Percentiles rank a stretch among this genome's conserved stretches.
These are phyloP conservation scores for Penicillium sp. DNA, from an alignment of 2,329 filamentous ascomycete genomes.

Conservation along the genomic window DNA sequence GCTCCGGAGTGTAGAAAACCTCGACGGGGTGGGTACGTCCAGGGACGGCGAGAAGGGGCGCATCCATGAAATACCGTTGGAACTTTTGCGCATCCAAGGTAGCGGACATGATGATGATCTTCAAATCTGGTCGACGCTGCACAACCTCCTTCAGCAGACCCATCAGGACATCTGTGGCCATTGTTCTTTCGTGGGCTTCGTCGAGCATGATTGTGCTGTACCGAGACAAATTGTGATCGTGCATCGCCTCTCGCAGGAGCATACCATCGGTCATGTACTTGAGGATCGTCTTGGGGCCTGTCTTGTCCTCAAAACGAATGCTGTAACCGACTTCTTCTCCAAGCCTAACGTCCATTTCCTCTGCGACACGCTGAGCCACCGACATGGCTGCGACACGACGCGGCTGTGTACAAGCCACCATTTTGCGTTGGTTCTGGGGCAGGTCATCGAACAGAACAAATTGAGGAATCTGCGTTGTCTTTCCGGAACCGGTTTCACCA, in stretches of 20 bases:
- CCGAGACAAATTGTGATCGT: constrained; percentile 82
- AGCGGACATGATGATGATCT: constrained; percentile 98
- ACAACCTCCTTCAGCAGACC: constrained; percentile 89
- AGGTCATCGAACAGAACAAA: constrained; percentile 97
- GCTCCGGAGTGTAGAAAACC: constrained; percentile 96
- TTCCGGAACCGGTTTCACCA: constrained; percentile 97
- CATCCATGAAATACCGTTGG: constrained; percentile 92
- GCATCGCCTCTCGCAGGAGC: constrained; percentile 91
- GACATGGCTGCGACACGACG: constrained; percentile 98
- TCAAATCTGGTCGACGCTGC: constrained; percentile 74
- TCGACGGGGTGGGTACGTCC: constrained; percentile 94
- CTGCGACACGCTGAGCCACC: constrained; percentile 92
- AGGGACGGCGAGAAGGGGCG: constrained; percentile 86
- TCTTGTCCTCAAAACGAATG: constrained; percentile 97
- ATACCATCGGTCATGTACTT: constrained; percentile 99
- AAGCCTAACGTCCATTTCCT: constrained; percentile 89
- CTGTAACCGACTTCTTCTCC: constrained; percentile 97
- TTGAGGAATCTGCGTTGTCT: constrained; percentile 97
- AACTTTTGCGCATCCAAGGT: constrained; percentile 98
- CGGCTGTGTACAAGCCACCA: constrained; percentile 95
- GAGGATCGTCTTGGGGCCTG: constrained; percentile 77
- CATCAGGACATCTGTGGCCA: constrained; percentile 97
- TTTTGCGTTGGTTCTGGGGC: constrained; percentile 75
- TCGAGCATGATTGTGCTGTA: constrained; percentile 99
- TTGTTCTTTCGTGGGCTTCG: constrained; percentile 94